Evolutionary conservation across 2,329 filamentous ascomycete genomes (phyloP), one percentile per base, ranked within the genome.

Genomic region (Beauveria asiatica): DNA sequence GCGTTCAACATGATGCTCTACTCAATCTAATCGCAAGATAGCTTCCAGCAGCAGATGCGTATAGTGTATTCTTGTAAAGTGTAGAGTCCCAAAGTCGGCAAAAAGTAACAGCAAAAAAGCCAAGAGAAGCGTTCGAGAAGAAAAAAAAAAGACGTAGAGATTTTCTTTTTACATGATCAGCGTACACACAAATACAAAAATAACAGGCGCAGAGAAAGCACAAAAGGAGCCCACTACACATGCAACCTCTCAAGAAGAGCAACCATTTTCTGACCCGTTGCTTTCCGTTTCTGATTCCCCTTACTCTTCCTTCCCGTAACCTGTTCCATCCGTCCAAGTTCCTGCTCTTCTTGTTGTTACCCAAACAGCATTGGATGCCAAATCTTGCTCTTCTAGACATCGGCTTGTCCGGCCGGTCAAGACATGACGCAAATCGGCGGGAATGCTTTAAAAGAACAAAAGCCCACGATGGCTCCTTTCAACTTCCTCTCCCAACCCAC

Each of bases 91-190:
- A 33, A 50, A 11, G 25, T 23, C 23, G 13, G 21, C 21, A 33
- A 45, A 45, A 16, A 44, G 11, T 25, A 19, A n/a, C 52, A 33
- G 21, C 37, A 30, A 17, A 49, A 41, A 37, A 37, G 27, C n/a
- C 44, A n/a, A 21, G 30, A 37, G 17, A 52, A 41, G 45, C 25
- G 11, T 25, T 23, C 25, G 30, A 21, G n/a, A 23, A 13, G 19
- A 33, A 7, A 45, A 50, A 50, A 55, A 59, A 33, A 53, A 48
- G 23, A 55, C 50, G 37, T 60, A 45, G 57, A 60, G 57, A 60
- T 54, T 60, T 41, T 60, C 57, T 60, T 57, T 51, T 52, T 61
- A 61, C 59, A 61, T 61, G 59, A 57, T 48, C 59, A 61, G 59
- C 59, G 59, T 60, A 60, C 52, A 60, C 59, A 60, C 59, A 56